Base-by-base conservation (phyloP, 352 stramenopile genomes). In the Globisporangium parvum region DNA sequence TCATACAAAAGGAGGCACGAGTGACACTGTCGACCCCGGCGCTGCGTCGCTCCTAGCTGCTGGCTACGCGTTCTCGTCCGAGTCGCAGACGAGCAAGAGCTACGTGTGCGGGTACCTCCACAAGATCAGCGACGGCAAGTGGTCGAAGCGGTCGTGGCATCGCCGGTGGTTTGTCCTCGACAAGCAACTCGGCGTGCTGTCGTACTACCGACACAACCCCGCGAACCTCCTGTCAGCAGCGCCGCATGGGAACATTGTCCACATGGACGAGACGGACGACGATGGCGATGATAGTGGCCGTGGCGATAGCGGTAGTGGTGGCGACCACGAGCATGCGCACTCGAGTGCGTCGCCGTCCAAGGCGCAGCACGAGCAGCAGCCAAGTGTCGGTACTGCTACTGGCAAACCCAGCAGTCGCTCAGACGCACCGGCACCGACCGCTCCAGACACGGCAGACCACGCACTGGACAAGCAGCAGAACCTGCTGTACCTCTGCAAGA, bases 121-220 rank as follows among this genome's bases (percentile, higher is more conserved):
- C 68, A 93, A 93, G 62, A 80, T 93, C 31, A 91, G 81, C 51
- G 84, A 93, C 55, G 81, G 81, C 50, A 93, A 92, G 52, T 92
- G 81, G 79, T 75, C 79, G 0, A 87, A 93, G 55, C 75, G 81
- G 0, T 87, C 80, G 35, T 93, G 84, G 84, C 81, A 93, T 58
- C 75, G 78, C n/a, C 67, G 84, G 41, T 93, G 84, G 84, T 93
- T 93, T 35, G 84, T 93, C 23, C 69, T 93, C 12, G 84, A 93
- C 52, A 66, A 81, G 6, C 81, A 88, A 46, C 69, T 73, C 2
- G 79, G 84, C 3, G 54, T 93, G 0, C 69, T 93, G 31, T 91
- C 84, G 8, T 93, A 93, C 47, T 93, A 93, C 51, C 73, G 83
- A 12, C 67, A 85, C 53, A 93, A 93, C 48, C 84, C 84, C 3